Evolutionary conservation across 1,284 basidiomycete genomes (phyloP).

Genomic region (Earliella scabrosa): DNA sequence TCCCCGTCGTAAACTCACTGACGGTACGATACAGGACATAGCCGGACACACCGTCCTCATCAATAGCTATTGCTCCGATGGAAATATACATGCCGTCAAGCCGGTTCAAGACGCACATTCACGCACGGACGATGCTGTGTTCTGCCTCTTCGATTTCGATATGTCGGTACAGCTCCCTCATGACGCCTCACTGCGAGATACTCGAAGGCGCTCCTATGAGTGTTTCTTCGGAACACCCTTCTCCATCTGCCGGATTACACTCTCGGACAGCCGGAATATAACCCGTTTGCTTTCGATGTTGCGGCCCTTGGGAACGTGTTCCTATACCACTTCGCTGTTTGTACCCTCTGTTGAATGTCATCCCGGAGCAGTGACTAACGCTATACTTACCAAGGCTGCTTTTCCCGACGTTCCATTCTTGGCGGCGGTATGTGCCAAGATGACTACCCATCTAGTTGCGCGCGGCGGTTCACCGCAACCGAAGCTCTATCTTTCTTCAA

Average conservation of each 20-base stretch:
- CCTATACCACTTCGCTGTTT: not conserved
- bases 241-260: not conserved
- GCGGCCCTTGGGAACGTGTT: constrained; percentile 4
- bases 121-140: not conserved
- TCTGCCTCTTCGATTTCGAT: not conserved
- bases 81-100: not conserved
- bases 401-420: not conserved
- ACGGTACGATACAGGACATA: too few relatives aligned
- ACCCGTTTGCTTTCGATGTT: constrained; percentile 2
- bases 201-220: not conserved
- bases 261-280: not conserved
- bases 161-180: not conserved
- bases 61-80: too few relatives aligned
- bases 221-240: not conserved
- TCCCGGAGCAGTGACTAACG: too few relatives aligned
- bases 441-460: constrained; percentile 8
- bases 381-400: not conserved
- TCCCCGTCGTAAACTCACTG: too few relatives aligned
- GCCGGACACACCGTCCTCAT: too few relatives aligned
- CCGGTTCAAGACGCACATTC: not conserved
- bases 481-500: constrained; percentile 3
- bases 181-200: not conserved
- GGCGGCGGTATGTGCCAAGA: constrained; percentile 3
- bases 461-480: constrained; percentile 4
- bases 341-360: not conserved